Base-by-base conservation (phyloP, 805 yeast species). In the Ogataea sp. region DNA sequence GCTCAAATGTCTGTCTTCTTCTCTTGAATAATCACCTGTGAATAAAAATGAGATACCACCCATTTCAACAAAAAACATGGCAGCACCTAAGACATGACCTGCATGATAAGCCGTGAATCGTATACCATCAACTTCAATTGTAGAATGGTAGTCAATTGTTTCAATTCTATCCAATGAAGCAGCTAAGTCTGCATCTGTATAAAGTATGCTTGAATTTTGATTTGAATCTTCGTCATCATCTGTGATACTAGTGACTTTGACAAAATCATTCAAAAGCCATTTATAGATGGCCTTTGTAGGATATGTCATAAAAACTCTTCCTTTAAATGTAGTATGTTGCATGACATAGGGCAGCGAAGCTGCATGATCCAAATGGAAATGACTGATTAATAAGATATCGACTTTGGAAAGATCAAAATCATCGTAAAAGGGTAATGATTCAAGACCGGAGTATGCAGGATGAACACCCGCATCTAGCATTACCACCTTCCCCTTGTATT, bases 11-110 rank as follows among this genome's bases (percentile, higher is more conserved):
- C 99, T 78, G 56, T 89, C 95, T 53, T 85, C 88, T 59, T 90
- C 97, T 52, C 99, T 71, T 3, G 97, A 90, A 55, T 86, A 93
- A 60, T 93, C 99, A 41, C 99, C 99, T 0, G 99, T 93, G 57
- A 90, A 93, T 38, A 93, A 60, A 0, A 87, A 71, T 48, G 86
- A 84, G 43, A 90, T 65, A 0, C 97, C 97, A 16, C 96, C 96
- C 51, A 93, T 83, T 59, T 93, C 99, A 36, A 93, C 76, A 48
- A 93, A 80, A 59, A 81, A 93, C 97, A 93, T 93, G 11, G 97
- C 96, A 10, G 98, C 97, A 40, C 99, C 99, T 33, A 93, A 67
- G 11, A 93, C 99, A 70, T 93, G 99, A n/a, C 99, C 99, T 7
- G 99, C 99, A 64, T 90, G 99, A 59, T 83, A 93, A 1, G 98